phyloP scores from a whole-genome alignment of 768 basidiomycete species.

The Serendipita sp. region DNA sequence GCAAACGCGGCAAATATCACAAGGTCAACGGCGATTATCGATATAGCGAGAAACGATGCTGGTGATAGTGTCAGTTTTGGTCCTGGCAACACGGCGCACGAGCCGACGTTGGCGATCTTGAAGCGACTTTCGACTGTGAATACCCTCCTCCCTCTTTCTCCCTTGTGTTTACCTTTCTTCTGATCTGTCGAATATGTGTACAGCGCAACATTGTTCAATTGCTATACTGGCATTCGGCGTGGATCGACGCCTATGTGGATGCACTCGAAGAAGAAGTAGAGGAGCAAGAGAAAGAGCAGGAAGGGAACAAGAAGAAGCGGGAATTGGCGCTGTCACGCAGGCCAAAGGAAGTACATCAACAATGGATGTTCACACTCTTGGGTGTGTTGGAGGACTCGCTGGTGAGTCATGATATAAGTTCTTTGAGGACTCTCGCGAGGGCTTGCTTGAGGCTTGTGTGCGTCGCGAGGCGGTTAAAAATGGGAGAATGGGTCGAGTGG shows the following conservation, averaged over 20 bases:
- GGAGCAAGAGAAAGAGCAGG: no score
- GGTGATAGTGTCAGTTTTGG: no score
- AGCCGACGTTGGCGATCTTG: conserved; percentile 2
- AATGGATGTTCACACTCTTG: conserved; percentile 70
- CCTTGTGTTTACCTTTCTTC: not conserved
- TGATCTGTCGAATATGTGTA: no score
- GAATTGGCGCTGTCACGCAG: not conserved
- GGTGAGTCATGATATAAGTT: conserved; percentile 59
- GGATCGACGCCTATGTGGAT: not conserved
- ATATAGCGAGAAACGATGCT: no score
- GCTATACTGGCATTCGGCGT: not conserved
- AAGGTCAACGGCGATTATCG: no score
- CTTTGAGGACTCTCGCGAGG: conserved; percentile 57
- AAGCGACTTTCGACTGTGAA: not conserved
- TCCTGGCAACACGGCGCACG: not conserved
- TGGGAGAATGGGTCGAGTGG: conserved; percentile 7
- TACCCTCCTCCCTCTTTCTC: not conserved
- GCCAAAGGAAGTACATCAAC: conserved; percentile 28
- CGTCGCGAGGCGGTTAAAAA: conserved; percentile 15
- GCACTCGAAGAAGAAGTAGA: not conserved
- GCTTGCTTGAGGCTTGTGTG: conserved; percentile 44
- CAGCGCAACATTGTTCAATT: not conserved
- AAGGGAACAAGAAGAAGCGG: not conserved
- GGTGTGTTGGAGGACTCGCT: conserved; percentile 51
- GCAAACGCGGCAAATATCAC: no score